Base-by-base conservation (phyloP, 2,329 filamentous ascomycete species). In the Blastomyces percursus region DNA sequence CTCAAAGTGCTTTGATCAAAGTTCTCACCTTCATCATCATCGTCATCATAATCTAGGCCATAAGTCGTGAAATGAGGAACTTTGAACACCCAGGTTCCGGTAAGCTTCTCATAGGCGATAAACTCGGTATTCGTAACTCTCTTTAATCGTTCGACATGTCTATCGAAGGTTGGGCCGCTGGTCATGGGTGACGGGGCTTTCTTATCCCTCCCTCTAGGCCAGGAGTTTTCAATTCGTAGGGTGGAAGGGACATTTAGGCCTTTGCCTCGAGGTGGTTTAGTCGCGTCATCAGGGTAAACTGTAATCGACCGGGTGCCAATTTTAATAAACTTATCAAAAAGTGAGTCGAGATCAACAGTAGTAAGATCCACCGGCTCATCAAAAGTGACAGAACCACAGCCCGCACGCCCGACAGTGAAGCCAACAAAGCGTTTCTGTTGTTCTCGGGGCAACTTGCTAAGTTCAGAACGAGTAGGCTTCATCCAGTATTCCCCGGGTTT, bases 1-100 rank as follows among this genome's bases (percentile, higher is more conserved):
- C 77, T 80, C 62, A 81, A 72, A 65, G 77, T 78, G 74, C 79
- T 82, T 70, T 80, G 77, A 63, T 76, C 76, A 78, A 78, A 70
- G 78, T 74, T 71, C 76, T 71, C 71, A 64, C 69, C 70, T 40
- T 81, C 84, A 8, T 80, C 80, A 56, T 87, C 85, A 59, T 89
- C 80, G 55, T 87, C 85, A 58, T 89, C 89, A 60, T 90, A 90
- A 66, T 93, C 88, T 61, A 97, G 81, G 50, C 89, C 92, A 72
- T 99, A 99, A 1, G 91, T 96, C 1, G 93, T 97, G 74, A 95
- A 99, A 75, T 99, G 94, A 70, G 93, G 86, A n/a, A 99, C 94
- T 11, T 81, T 86, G 78, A 99, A 99, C 16, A 84, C 84, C 95
- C 95, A 99, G 56, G 89, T 83, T 60, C 93, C 94, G 60, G 86